Conservation (phyloP, 768 basidiomycete genomes). For the Suillus subluteus region DNA sequence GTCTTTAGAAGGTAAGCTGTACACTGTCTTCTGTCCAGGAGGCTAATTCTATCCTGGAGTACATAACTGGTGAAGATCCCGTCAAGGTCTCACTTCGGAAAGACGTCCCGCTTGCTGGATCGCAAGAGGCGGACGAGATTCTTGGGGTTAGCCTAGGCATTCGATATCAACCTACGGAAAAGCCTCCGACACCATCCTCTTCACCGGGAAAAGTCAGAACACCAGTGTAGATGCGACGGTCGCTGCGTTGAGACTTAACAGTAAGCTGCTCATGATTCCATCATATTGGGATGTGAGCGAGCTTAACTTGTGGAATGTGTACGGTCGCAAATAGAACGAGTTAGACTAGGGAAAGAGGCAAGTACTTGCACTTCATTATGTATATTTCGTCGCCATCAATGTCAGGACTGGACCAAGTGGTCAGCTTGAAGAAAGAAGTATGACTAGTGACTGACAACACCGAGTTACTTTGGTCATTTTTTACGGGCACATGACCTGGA, state of each 20-base stretch:
- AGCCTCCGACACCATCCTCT: neutral
- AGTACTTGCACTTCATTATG: neutral
- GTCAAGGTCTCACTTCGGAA: conserved; percentile 38
- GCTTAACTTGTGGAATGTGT: neutral
- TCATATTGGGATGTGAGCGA: neutral
- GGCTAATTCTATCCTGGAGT: neutral
- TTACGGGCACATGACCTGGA: neutral
- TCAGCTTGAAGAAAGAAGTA: neutral
- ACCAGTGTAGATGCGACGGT: neutral
- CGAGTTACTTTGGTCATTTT: neutral
- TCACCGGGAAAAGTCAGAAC: neutral
- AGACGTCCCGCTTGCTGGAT: conserved; percentile 36
- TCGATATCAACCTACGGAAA: neutral
- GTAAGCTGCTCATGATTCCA: neutral
- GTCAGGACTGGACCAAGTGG: neutral
- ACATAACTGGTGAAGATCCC: conserved; percentile 38
- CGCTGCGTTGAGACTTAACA: neutral
- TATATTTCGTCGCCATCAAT: neutral
- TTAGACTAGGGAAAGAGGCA: neutral
- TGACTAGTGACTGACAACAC: no score
- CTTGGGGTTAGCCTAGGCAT: conserved; percentile 26
- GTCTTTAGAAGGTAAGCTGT: conserved; percentile 15
- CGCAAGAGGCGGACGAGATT: conserved; percentile 39
- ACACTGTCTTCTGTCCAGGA: neutral
- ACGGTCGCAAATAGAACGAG: neutral